Percentiles rank a stretch among this genome's conserved stretches.
These are phyloP conservation scores for Zizania palustris DNA, from an alignment of 202 grass and related monocot genomes.

Conservation along the genomic window DNA sequence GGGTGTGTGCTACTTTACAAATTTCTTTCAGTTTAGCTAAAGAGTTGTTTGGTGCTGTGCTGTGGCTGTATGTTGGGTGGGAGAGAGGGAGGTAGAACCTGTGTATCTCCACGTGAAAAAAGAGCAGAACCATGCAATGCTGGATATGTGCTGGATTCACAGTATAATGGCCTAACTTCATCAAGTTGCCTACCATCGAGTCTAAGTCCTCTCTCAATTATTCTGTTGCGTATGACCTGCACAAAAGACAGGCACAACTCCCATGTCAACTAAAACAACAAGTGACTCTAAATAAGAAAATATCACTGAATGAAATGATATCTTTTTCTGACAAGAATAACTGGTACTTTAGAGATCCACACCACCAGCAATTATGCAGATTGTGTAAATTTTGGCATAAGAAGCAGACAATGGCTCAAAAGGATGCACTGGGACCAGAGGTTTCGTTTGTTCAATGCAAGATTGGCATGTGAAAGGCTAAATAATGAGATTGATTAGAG, in stretches of 20 bases:
- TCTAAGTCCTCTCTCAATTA: slow-evolving; percentile 90
- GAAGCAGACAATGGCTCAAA: slow-evolving; percentile 15
- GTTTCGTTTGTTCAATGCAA: slow-evolving; percentile 22
- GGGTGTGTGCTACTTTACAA: slow-evolving; percentile 18
- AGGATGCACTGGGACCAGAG: slow-evolving; percentile 19
- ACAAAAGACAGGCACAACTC: slow-evolving; percentile 20
- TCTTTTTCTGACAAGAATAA: slow-evolving; percentile 27
- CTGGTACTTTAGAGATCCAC: slow-evolving; percentile 21
- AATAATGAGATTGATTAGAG: not conserved
- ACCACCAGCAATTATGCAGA: not conserved
- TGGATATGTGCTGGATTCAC: slow-evolving; percentile 77
- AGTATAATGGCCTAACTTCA: slow-evolving; percentile 89
- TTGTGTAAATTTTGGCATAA: not conserved
- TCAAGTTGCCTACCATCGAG: slow-evolving; percentile 96
- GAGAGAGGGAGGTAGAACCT: slow-evolving; percentile 47
- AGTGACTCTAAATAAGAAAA: slow-evolving; percentile 38
- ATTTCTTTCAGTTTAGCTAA: slow-evolving; percentile 2
- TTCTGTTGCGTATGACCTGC: slow-evolving; percentile 91
- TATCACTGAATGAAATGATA: slow-evolving; percentile 24
- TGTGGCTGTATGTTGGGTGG: not conserved
- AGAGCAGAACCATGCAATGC: slow-evolving; percentile 89
- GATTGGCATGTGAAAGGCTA: not conserved
- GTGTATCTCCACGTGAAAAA: slow-evolving; percentile 90
- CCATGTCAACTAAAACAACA: slow-evolving; percentile 25
- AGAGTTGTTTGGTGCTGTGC: not conserved